These are phyloP conservation scores for Phytophthora vignae DNA, from an alignment of 352 stramenopile genomes.

Conservation along the genomic window DNA sequence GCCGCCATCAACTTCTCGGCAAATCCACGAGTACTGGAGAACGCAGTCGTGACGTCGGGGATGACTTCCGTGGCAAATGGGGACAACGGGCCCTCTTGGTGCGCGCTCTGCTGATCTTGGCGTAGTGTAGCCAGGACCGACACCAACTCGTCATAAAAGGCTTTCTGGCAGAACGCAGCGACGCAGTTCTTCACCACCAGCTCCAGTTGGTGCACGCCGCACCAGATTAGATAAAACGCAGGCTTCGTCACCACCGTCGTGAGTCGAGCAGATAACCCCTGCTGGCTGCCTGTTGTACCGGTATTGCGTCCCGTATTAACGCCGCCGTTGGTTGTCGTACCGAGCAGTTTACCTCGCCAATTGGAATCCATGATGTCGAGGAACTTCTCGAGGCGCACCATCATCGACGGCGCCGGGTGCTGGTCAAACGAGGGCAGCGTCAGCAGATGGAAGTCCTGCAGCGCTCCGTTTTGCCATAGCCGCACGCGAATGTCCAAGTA, in stretches of 20 bases:
- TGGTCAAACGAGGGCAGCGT: constrained; percentile 55
- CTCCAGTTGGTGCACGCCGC: constrained; percentile 63
- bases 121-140: constrained; percentile 46
- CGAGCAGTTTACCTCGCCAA: constrained; percentile 64
- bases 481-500: constrained; percentile 68
- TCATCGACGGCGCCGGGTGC: constrained; percentile 42
- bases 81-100: constrained; percentile 18
- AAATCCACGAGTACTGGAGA: constrained; percentile 48
- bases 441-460: constrained; percentile 71
- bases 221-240: constrained; percentile 71
- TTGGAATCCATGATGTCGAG: constrained; percentile 60
- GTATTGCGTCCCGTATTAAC: constrained; percentile 51
- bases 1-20: constrained; percentile 47
- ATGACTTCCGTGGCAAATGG: constrained; percentile 42
- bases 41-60: constrained; percentile 43
- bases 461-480: constrained; percentile 55
- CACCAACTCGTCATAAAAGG: constrained; percentile 67
- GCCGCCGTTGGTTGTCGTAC: constrained; percentile 55
- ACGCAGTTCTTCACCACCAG: constrained; percentile 69
- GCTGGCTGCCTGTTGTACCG: constrained; percentile 55
- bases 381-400: constrained; percentile 45
- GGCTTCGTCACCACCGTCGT: constrained; percentile 52
- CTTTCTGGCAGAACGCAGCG: constrained; percentile 47
- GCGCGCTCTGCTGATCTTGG: constrained; percentile 26
- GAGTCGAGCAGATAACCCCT: constrained; percentile 53